phyloP scores from a whole-genome alignment of 352 stramenopile species.

The Phytophthora tubulina region DNA sequence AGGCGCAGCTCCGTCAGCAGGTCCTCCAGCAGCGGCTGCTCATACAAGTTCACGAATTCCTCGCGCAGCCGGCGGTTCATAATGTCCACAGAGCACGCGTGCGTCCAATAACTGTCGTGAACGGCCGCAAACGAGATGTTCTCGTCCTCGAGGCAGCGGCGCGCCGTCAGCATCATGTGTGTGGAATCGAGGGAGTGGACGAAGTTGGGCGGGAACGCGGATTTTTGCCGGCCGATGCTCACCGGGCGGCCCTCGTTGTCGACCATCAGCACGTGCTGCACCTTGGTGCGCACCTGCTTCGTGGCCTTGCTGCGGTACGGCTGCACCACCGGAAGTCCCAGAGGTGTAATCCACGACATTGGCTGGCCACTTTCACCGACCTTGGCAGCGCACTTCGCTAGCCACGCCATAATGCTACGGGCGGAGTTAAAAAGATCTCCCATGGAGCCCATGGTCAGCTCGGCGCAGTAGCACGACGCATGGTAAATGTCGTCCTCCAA shows the following conservation, averaged over 20 bases:
- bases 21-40: constrained; percentile 96
- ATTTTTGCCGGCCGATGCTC: constrained; percentile 91
- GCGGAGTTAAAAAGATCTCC: constrained; percentile 97
- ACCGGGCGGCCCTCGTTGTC: constrained; percentile 68
- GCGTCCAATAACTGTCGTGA: constrained; percentile 99
- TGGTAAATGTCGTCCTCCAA: constrained; percentile 91
- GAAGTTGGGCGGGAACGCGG: constrained; percentile 99
- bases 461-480: constrained; percentile 93
- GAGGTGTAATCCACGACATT: constrained; percentile 98
- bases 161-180: constrained; percentile 99
- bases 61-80: constrained; percentile 96
- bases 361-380: constrained; percentile 90
- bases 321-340: constrained; percentile 99
- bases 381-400: constrained; percentile 76
- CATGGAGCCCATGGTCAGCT: constrained; percentile 97
- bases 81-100: constrained; percentile 94
- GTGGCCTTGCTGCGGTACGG: constrained; percentile 93
- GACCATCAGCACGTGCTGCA: constrained; percentile 92
- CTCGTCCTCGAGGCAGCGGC: constrained; percentile 93
- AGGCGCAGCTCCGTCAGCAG: constrained; percentile 93
- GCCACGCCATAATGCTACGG: constrained; percentile 95
- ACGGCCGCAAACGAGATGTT: constrained; percentile 97
- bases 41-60: constrained; percentile 98
- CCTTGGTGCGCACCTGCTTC: constrained; percentile 85
- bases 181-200: constrained; percentile 99